Evolutionary conservation across 1,139 yeast species (phyloP).

Genomic region (Protomyces inouyei): DNA sequence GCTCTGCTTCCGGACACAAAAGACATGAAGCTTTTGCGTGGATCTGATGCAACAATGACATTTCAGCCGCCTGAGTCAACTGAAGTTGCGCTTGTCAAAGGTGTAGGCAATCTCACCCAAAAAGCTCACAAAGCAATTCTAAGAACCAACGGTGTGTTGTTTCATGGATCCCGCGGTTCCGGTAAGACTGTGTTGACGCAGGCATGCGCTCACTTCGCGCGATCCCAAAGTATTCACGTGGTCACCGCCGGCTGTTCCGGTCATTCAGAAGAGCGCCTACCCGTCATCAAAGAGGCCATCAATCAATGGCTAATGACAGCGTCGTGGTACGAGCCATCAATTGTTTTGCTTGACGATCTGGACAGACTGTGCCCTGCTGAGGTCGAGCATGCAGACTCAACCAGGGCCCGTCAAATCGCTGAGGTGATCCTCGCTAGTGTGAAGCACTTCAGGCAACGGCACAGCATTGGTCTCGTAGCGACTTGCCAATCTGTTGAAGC

Average conservation of each 20-base stretch:
- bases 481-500: constrained; percentile 63
- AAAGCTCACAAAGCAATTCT: constrained; percentile 47
- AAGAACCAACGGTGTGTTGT: constrained; percentile 52
- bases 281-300: constrained; percentile 5
- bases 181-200: constrained; percentile 50
- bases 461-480: constrained; percentile 50
- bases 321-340: constrained; percentile 74
- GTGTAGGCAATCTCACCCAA: constrained; percentile 49
- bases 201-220: neutral
- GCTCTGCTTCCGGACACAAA: neutral
- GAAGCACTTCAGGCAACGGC: constrained; percentile 39
- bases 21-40: constrained; percentile 20
- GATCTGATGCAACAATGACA: constrained; percentile 13
- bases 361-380: constrained; percentile 72
- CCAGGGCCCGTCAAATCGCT: constrained; percentile 55
- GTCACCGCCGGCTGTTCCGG: constrained; percentile 4
- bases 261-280: constrained; percentile 4
- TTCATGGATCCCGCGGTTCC: constrained; percentile 73
- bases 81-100: constrained; percentile 45
- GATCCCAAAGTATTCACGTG: neutral
- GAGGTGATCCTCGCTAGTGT: constrained; percentile 47
- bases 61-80: neutral
- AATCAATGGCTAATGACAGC: constrained; percentile 51
- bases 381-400: constrained; percentile 58
- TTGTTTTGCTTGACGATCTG: constrained; percentile 73